Conservation (phyloP, 2,329 filamentous ascomycete species). For the Fusarium luffae region DNA sequence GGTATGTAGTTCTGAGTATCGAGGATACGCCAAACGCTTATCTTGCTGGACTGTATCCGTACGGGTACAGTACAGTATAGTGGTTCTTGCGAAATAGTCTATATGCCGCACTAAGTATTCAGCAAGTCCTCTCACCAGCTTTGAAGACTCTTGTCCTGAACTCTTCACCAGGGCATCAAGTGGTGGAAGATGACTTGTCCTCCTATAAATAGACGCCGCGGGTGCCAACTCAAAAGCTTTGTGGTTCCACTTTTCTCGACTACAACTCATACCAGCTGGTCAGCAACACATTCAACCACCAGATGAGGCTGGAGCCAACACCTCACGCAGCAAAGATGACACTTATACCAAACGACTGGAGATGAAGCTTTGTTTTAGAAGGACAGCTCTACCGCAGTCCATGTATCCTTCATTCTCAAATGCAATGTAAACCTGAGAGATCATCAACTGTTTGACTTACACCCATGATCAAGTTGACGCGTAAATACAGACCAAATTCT, state of each 20-base stretch:
- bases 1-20: neutral
- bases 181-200: conserved; percentile 4
- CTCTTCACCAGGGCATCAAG: conserved; percentile 1
- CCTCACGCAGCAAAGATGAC: conserved; percentile 10
- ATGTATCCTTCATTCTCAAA: neutral
- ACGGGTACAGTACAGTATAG: neutral
- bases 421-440: neutral
- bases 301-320: conserved; percentile 32
- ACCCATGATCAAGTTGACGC: conserved; percentile 13
- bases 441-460: conserved; percentile 19
- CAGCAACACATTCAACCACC: conserved; percentile 39
- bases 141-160: neutral
- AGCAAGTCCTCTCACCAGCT: neutral
- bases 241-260: conserved; percentile 34
- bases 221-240: conserved; percentile 26
- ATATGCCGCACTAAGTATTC: neutral
- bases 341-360: neutral
- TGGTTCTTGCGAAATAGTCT: neutral
- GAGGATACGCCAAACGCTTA: neutral
- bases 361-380: neutral
- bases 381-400: too few relatives aligned
- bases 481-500: conserved; percentile 1
- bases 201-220: conserved; percentile 26
- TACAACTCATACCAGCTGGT: conserved; percentile 36
- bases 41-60: conserved; percentile 8